phyloP scores from a whole-genome alignment of 345 rosid species.

The Heritiera littoralis region DNA sequence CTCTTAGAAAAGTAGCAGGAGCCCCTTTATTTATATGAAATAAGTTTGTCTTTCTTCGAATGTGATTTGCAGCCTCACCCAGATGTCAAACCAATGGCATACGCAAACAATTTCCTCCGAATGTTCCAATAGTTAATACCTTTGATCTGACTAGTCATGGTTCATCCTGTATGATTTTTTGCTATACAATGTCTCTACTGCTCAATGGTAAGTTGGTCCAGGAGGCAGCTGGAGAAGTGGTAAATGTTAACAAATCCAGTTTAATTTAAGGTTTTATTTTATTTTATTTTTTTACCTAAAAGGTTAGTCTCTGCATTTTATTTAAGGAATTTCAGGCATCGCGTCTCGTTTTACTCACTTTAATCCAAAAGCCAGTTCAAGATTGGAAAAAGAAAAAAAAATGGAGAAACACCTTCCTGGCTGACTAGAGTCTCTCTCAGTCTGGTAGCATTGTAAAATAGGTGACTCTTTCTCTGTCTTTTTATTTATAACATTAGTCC shows the following conservation, averaged over 20 bases:
- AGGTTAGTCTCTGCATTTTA: not conserved
- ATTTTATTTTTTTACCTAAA: not conserved
- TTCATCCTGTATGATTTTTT: slow-evolving; percentile 15
- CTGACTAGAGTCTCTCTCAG: too few species aligned
- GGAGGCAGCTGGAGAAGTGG: not conserved
- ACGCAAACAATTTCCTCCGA: slow-evolving; percentile 81
- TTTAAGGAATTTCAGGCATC: not conserved
- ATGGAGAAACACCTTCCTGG: not conserved
- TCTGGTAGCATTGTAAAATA: slow-evolving; percentile 6
- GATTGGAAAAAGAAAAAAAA: not conserved
- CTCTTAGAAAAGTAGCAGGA: not conserved
- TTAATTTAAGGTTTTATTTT: not conserved
- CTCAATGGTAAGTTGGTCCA: not conserved
- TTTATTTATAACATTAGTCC: not conserved
- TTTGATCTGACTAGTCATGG: not conserved
- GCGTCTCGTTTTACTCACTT: not conserved
- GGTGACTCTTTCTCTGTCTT: not conserved
- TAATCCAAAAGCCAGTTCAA: not conserved
- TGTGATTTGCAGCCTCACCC: slow-evolving; percentile 79
- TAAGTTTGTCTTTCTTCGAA: not conserved
- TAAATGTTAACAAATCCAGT: not conserved
- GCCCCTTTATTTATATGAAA: not conserved
- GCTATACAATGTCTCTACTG: slow-evolving; percentile 5
- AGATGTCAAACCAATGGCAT: slow-evolving; percentile 97
- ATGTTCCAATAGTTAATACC: slow-evolving; percentile 51